These are phyloP conservation scores for Annulohypoxylon bovei DNA, from an alignment of 495 filamentous ascomycete species.

Conservation along the genomic window DNA sequence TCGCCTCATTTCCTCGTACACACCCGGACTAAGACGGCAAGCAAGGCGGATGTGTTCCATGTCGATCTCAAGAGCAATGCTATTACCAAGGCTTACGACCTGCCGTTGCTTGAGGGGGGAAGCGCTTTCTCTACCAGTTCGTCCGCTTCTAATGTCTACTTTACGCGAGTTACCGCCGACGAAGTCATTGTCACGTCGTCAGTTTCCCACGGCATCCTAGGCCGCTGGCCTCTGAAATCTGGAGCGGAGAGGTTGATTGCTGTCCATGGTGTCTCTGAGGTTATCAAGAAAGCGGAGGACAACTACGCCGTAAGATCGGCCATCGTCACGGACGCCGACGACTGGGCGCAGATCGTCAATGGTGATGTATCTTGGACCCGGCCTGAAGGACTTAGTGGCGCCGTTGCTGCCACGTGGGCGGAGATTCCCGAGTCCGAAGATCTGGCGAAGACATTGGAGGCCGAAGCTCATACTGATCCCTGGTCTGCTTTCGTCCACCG, in stretches of 20 bases:
- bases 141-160: conserved; percentile 83
- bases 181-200: conserved; percentile 81
- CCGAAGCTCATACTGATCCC: conserved; percentile 84
- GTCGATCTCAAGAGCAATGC: conserved; percentile 72
- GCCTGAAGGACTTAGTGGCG: conserved; percentile 79
- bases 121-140: conserved; percentile 84
- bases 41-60: conserved; percentile 88
- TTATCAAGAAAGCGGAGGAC: conserved; percentile 69
- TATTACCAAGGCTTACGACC: conserved; percentile 76
- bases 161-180: conserved; percentile 77
- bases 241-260: conserved; percentile 52
- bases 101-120: conserved; percentile 72
- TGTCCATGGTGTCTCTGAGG: conserved; percentile 81
- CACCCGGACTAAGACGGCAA: conserved; percentile 72
- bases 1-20: conserved; percentile 86
- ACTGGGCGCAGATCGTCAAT: conserved; percentile 86
- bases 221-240: conserved; percentile 70
- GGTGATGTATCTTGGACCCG: conserved; percentile 83
- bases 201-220: conserved; percentile 76
- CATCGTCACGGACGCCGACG: conserved; percentile 71
- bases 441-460: conserved; percentile 80
- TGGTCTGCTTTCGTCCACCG: conserved; percentile 86
- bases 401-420: conserved; percentile 79
- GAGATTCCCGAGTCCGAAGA: conserved; percentile 76
- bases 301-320: conserved; percentile 82